Evolutionary conservation across 1,139 yeast genomes (phyloP).

Genomic region (Pichia sp.): DNA sequence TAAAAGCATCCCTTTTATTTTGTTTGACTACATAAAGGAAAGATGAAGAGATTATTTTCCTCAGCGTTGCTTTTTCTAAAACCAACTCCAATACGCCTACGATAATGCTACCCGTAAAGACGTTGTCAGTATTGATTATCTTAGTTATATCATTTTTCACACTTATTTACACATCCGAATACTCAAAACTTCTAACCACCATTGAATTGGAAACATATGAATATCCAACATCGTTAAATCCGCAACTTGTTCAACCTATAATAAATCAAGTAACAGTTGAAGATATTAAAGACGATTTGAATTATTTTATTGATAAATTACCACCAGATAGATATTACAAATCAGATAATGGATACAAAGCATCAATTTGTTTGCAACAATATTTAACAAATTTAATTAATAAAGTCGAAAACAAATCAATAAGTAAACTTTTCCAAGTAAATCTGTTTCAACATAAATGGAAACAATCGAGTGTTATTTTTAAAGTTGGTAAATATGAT

Average conservation of each 20-base stretch:
- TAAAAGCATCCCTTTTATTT: too few relatives aligned
- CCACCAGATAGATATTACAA: slow-evolving; percentile 76
- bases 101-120: neutral
- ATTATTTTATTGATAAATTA: slow-evolving; percentile 25
- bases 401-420: slow-evolving; percentile 16
- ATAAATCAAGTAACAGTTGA: neutral
- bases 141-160: neutral
- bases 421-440: slow-evolving; percentile 10
- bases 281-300: slow-evolving; percentile 10
- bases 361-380: slow-evolving; percentile 65
- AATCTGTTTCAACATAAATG: slow-evolving; percentile 43
- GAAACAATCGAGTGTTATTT: slow-evolving; percentile 55
- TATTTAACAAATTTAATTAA: slow-evolving; percentile 39
- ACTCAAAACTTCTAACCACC: slow-evolving; percentile 9
- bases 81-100: too few relatives aligned
- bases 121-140: neutral
- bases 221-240: slow-evolving; percentile 18
- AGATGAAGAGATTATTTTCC: too few relatives aligned
- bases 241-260: slow-evolving; percentile 4
- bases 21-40: too few relatives aligned
- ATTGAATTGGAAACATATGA: slow-evolving; percentile 16
- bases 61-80: too few relatives aligned
- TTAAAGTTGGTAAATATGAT: slow-evolving; percentile 28
- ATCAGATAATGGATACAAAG: slow-evolving; percentile 59
- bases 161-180: slow-evolving; percentile 11